Evolutionary conservation across 179 eudicot species (phyloP).

Genomic region (Patellifolia procumbens): DNA sequence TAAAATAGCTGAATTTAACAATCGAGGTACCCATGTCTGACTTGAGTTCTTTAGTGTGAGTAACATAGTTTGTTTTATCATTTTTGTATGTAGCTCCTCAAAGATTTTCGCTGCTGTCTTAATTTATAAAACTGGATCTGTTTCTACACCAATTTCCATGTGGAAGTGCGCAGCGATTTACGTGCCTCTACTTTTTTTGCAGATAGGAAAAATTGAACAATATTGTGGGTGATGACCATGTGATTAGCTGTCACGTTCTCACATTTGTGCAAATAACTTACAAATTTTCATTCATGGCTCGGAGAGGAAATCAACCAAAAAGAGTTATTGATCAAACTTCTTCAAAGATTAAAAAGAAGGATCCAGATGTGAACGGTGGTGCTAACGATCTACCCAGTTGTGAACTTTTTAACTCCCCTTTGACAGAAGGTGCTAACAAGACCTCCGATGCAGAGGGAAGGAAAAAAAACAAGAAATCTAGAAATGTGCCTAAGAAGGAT

Average conservation of each 20-base stretch:
- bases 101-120: background rate
- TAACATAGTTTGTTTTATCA: background rate
- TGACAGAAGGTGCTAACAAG: constrained; percentile 34
- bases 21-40: background rate
- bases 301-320: constrained; percentile 74
- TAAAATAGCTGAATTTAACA: background rate
- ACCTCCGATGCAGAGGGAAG: constrained; percentile 41
- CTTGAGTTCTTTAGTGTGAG: background rate
- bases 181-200: constrained; percentile 6
- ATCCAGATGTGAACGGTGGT: constrained; percentile 44
- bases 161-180: background rate
- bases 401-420: constrained; percentile 35
- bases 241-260: constrained; percentile 15
- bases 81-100: background rate
- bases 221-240: constrained; percentile 23
- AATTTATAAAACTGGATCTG: background rate
- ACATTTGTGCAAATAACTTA: constrained; percentile 11
- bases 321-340: constrained; percentile 53
- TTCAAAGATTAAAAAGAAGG: constrained; percentile 52
- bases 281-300: constrained; percentile 54
- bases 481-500: constrained; percentile 34
- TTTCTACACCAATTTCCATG: background rate
- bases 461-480: constrained; percentile 52
- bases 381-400: constrained; percentile 40
- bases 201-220: constrained; percentile 21